phyloP scores from a whole-genome alignment of 768 basidiomycete species.

The Gyrodon lividus region DNA sequence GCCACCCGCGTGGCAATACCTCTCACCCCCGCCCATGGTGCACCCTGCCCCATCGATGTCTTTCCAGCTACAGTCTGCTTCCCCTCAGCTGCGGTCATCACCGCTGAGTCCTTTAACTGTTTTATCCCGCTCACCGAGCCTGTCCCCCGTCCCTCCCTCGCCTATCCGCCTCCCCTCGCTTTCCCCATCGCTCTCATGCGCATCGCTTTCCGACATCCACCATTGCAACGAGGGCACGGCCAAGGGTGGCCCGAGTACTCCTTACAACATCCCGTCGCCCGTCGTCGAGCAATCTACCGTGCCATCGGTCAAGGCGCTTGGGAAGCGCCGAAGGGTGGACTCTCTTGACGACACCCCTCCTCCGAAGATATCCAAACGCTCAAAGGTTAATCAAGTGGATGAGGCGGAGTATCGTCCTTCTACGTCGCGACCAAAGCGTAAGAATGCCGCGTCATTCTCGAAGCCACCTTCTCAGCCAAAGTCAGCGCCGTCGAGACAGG shows the following conservation, averaged over 20 bases:
- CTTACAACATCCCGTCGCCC: neutral
- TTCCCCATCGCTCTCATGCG: neutral
- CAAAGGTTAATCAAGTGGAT: conserved; percentile 14
- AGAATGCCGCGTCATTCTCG: neutral
- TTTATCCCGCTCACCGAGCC: neutral
- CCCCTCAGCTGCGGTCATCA: neutral
- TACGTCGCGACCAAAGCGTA: conserved; percentile 5
- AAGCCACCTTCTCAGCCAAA: neutral
- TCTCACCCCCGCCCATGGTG: neutral
- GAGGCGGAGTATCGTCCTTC: conserved; percentile 24
- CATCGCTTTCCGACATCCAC: neutral
- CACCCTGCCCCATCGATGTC: neutral
- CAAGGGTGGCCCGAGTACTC: neutral
- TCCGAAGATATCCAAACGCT: conserved; percentile 6
- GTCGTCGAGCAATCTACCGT: neutral
- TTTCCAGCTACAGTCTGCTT: neutral
- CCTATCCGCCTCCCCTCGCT: neutral
- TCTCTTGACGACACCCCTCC: neutral
- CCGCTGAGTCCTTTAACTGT: neutral
- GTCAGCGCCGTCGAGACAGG: neutral
- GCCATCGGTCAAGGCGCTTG: neutral
- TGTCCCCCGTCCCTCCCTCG: neutral
- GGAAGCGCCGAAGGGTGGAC: conserved; percentile 13
- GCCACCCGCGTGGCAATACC: neutral
- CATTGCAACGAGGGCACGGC: neutral